Conservation (phyloP, 352 stramenopile species). For the Phytophthora fragariaefolia region DNA sequence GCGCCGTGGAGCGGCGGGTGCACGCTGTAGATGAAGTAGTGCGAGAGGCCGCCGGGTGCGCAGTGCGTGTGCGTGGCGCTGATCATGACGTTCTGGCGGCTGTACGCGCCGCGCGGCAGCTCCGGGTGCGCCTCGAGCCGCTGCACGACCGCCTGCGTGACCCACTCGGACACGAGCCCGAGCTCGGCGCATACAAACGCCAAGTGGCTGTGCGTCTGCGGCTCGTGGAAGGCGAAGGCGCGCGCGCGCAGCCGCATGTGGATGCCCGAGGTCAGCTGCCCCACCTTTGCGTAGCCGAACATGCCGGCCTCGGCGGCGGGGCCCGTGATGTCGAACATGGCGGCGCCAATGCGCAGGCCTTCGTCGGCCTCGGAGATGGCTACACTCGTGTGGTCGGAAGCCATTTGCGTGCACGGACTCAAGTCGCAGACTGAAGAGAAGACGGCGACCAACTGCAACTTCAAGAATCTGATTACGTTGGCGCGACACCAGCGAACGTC, state of each 20-base stretch:
- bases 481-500: not conserved
- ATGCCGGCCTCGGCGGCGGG: slow-evolving; percentile 86
- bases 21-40: slow-evolving; percentile 93
- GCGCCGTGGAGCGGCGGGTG: slow-evolving; percentile 77
- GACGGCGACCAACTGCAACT: slow-evolving; percentile 15
- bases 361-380: slow-evolving; percentile 13
- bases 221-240: slow-evolving; percentile 79
- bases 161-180: slow-evolving; percentile 89
- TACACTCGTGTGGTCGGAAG: slow-evolving; percentile 20
- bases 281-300: slow-evolving; percentile 87
- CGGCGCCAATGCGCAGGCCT: slow-evolving; percentile 67
- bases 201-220: slow-evolving; percentile 39
- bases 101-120: slow-evolving; percentile 57
- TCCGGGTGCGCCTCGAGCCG: slow-evolving; percentile 58
- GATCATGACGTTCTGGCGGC: slow-evolving; percentile 85
- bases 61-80: slow-evolving; percentile 94
- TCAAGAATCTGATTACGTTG: slow-evolving; percentile 31
- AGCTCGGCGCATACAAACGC: slow-evolving; percentile 91
- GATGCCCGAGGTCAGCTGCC: slow-evolving; percentile 81
- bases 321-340: slow-evolving; percentile 88
- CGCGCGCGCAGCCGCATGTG: slow-evolving; percentile 87
- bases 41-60: slow-evolving; percentile 88
- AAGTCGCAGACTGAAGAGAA: slow-evolving; percentile 1
- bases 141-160: slow-evolving; percentile 82
- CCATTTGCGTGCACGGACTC: not conserved